Percentiles rank a stretch among this genome's conserved stretches.
These are phyloP conservation scores for Blastobotrys raffinosifermentans DNA, from an alignment of 1,139 yeast genomes.

Conservation along the genomic window DNA sequence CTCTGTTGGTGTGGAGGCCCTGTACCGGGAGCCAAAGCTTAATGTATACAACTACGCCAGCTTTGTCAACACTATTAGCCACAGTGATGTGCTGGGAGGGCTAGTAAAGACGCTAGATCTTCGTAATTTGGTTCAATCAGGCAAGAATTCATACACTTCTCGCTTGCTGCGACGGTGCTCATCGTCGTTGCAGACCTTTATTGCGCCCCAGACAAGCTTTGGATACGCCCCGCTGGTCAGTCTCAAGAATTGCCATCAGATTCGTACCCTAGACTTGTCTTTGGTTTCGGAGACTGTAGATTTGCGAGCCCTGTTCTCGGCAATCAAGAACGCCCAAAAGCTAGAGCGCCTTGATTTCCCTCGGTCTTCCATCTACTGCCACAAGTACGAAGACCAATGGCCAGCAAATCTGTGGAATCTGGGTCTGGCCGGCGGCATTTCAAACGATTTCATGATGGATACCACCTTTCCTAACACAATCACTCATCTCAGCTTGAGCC, in stretches of 20 bases:
- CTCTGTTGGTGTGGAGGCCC: conserved; percentile 48
- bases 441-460: conserved; percentile 65
- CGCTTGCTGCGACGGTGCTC: conserved; percentile 73
- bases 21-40: conserved; percentile 60
- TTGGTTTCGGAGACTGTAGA: conserved; percentile 89
- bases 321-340: conserved; percentile 55
- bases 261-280: conserved; percentile 70
- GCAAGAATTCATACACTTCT: conserved; percentile 89
- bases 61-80: conserved; percentile 64
- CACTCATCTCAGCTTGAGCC: conserved; percentile 69
- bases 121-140: conserved; percentile 76
- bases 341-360: conserved; percentile 82
- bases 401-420: conserved; percentile 68
- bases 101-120: conserved; percentile 50
- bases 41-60: conserved; percentile 59
- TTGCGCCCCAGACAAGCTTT: conserved; percentile 93
- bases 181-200: conserved; percentile 53
- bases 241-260: conserved; percentile 58
- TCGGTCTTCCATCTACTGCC: conserved; percentile 75
- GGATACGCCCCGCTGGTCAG: conserved; percentile 85
- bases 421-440: conserved; percentile 82
- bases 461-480: conserved; percentile 69
- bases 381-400: conserved; percentile 58
- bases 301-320: conserved; percentile 66
- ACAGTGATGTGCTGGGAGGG: conserved; percentile 28